A percentile compares a stretch with the other conserved stretches of the same genome.
Conservation (phyloP, 352 stramenopile genomes). For the Phytophthora lateralis region DNA sequence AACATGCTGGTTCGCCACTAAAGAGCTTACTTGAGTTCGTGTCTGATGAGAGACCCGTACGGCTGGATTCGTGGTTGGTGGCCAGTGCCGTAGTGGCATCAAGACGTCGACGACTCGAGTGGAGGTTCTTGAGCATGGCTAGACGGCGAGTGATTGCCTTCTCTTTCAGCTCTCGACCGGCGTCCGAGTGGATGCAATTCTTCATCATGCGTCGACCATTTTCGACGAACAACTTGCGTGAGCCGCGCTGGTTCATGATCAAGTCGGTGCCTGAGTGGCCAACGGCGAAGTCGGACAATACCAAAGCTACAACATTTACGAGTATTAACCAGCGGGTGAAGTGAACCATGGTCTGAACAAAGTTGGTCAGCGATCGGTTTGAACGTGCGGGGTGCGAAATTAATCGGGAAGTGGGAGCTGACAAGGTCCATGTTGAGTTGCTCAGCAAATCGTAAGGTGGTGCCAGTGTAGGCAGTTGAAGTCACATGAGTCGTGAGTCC, state of each 20-base stretch:
- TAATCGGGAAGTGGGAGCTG: slow-evolving; percentile 9
- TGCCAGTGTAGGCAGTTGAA: not conserved
- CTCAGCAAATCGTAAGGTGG: not conserved
- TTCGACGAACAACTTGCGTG: slow-evolving; percentile 19
- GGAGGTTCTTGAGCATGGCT: slow-evolving; percentile 6
- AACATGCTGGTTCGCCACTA: slow-evolving; percentile 10
- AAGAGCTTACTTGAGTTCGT: slow-evolving; percentile 20
- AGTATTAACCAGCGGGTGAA: slow-evolving; percentile 2
- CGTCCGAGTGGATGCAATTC: slow-evolving; percentile 18
- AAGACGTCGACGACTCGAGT: slow-evolving; percentile 12
- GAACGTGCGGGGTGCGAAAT: not conserved
- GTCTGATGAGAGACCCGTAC: slow-evolving; percentile 13
- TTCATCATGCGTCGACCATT: slow-evolving; percentile 23
- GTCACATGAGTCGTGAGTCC: not conserved
- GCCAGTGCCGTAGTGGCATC: slow-evolving; percentile 22
- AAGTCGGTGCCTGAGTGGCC: slow-evolving; percentile 7
- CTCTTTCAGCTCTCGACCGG: slow-evolving; percentile 17
- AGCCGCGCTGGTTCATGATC: not conserved
- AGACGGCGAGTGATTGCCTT: slow-evolving; percentile 17
- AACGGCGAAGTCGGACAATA: slow-evolving; percentile 1
- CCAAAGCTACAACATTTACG: not conserved
- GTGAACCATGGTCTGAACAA: slow-evolving; percentile 8
- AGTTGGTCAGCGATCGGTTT: not conserved
- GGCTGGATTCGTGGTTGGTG: slow-evolving; percentile 24
- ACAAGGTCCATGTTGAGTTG: not conserved